These are phyloP conservation scores for Chaetomium sp. DNA, from an alignment of 2,329 filamentous ascomycete species.

Conservation along the genomic window DNA sequence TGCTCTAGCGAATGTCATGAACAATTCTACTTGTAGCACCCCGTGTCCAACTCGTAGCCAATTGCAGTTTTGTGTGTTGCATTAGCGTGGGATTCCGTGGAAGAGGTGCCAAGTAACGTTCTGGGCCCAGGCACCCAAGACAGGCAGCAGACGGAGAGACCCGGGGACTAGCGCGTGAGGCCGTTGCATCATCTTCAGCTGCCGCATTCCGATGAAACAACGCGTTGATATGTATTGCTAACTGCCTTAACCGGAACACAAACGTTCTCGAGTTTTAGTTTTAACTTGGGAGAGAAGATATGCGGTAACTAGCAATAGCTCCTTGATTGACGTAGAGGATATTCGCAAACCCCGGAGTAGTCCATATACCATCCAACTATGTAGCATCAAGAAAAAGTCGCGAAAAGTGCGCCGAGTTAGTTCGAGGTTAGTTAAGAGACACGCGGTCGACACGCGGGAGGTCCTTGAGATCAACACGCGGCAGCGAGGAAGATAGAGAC, in stretches of 20 bases:
- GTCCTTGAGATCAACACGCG: conserved; percentile 7
- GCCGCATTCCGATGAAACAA: background rate
- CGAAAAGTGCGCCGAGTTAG: background rate
- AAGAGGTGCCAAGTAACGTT: background rate
- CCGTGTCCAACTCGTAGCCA: background rate
- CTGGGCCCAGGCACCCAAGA: background rate
- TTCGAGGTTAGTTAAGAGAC: background rate
- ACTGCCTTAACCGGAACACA: background rate
- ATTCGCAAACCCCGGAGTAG: background rate
- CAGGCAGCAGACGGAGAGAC: background rate
- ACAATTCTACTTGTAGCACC: background rate
- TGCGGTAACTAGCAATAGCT: too few species aligned
- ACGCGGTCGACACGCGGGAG: background rate
- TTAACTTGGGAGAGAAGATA: background rate
- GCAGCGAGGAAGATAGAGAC: background rate
- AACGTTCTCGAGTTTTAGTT: background rate
- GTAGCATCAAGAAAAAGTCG: background rate
- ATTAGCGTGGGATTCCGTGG: background rate
- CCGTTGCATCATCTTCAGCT: background rate
- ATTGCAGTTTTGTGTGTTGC: background rate
- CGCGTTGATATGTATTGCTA: background rate
- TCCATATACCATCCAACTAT: too few species aligned
- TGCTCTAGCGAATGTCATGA: conserved; percentile 7
- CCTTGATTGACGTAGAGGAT: background rate
- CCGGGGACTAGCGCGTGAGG: background rate